Evolutionary conservation across 192 early-diverging fungal genomes (phyloP).

Genomic region (Rhizophagus clarus): DNA sequence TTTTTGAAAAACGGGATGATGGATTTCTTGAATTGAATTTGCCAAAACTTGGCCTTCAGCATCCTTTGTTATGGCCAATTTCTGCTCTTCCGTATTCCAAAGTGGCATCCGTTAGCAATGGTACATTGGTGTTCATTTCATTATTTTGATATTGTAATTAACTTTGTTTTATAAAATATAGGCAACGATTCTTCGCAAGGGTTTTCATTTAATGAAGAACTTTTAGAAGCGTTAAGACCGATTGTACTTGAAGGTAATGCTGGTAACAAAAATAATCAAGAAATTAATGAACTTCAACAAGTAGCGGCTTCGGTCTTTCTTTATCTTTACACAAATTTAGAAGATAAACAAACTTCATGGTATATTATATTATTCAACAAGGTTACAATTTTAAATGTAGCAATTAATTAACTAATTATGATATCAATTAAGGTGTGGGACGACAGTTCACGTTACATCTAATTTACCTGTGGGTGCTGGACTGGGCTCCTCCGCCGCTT

Average conservation of each 20-base stretch:
- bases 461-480: slow-evolving; percentile 90
- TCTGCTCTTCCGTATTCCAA: slow-evolving; percentile 11
- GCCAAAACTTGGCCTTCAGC: slow-evolving; percentile 62
- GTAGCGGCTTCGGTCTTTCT: slow-evolving; percentile 10
- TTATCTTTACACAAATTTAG: slow-evolving; percentile 10
- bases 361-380: background rate
- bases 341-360: slow-evolving; percentile 21
- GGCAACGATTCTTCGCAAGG: background rate
- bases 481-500: slow-evolving; percentile 95
- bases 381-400: background rate
- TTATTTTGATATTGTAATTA: background rate
- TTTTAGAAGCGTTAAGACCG: background rate
- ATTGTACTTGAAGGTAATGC: background rate
- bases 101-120: background rate
- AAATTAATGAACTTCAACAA: slow-evolving; percentile 5
- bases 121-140: background rate
- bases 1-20: slow-evolving; percentile 57
- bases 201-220: background rate
- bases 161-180: background rate
- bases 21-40: slow-evolving; percentile 51
- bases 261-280: background rate
- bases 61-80: slow-evolving; percentile 38
- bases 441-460: slow-evolving; percentile 71
- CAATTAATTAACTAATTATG: background rate
- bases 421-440: slow-evolving; percentile 32